phyloP scores from a whole-genome alignment of 2,329 filamentous ascomycete species.

The Cordyceps farinosa region DNA sequence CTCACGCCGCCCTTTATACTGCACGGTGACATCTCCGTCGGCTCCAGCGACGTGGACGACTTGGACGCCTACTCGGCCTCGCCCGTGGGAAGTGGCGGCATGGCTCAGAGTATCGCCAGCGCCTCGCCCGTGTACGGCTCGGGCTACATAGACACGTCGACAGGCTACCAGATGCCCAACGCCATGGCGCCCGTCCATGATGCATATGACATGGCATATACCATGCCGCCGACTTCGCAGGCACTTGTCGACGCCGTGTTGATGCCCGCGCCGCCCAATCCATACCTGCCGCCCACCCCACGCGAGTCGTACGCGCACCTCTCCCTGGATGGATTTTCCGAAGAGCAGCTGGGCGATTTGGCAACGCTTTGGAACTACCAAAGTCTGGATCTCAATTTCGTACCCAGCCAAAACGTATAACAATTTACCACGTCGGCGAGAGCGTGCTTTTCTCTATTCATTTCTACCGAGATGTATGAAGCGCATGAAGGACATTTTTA shows the following conservation, averaged over 20 bases:
- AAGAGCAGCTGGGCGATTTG: constrained; percentile 33
- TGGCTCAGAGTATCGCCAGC: constrained; percentile 4
- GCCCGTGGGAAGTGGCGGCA: constrained; percentile 3
- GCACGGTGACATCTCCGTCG: not conserved
- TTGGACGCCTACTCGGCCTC: constrained; percentile 8
- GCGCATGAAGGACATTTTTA: not conserved
- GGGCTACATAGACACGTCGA: not conserved
- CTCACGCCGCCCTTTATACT: constrained; percentile 19
- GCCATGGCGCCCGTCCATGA: not conserved
- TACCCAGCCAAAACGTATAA: constrained; percentile 5
- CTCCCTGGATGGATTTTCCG: constrained; percentile 29
- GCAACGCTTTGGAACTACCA: constrained; percentile 34
- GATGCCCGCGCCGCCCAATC: constrained; percentile 10
- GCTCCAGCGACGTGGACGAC: constrained; percentile 16
- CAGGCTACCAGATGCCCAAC: not conserved
- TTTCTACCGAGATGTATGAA: not conserved
- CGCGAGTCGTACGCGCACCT: constrained; percentile 19
- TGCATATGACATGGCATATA: constrained; percentile 7
- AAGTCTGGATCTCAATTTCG: constrained; percentile 31
- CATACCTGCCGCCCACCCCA: constrained; percentile 18
- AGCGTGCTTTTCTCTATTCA: not conserved
- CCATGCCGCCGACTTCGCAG: not conserved
- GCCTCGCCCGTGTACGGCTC: constrained; percentile 10
- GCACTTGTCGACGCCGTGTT: not conserved
- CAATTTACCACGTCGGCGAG: not conserved